Base-by-base conservation (phyloP, 2,329 filamentous ascomycete genomes). In the Colletotrichum chlorophyti region DNA sequence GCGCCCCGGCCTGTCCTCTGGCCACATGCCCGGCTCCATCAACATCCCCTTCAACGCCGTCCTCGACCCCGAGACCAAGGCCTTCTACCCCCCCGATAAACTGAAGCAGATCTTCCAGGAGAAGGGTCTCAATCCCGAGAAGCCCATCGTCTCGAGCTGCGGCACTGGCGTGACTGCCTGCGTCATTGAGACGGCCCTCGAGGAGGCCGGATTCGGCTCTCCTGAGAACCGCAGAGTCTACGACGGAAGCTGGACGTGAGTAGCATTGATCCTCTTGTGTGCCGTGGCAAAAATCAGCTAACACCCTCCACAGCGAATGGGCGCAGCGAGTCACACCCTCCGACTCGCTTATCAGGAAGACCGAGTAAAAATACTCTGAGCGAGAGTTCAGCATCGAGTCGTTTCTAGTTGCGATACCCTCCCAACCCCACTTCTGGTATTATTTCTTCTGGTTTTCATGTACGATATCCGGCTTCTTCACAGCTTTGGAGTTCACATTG, bases 161-260 rank as follows among this genome's bases (percentile, higher is more conserved):
- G 95, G 95, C 11, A 97, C 93, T 6, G 95, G 95, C 29, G 94
- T 99, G 48, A 98, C 93, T 10, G 95, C 95, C 7, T 91, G 91
- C 15, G 85, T 97, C 38, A 86, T 99, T 37, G 95, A 99, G 70
- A 89, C 93, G 32, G 95, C 93, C 2, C 76, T 99, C 51, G 86
- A 85, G 26, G 87, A 92, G 72, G 91, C 93, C 19, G 88, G 87
- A 2, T 93, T 87, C 69, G 91, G 90, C 2, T 79, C 84, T 4
- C 75, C 83, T 0, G 83, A 87, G 60, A 84, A 84, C 52, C 85
- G 91, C 65, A 88, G 84, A 69, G 81, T 99, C 19, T 99, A 99
- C 69, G 95, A 99, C 72, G 95, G 95, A 43, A 97, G 93, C 74
- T 99, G 95, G 95, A 98, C 95, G 84, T 96, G 80, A 87, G 91